Percentiles rank a stretch among this genome's conserved stretches.
These are phyloP conservation scores for Aspergillus unguis DNA, from an alignment of 2,329 filamentous ascomycete species.

Conservation along the genomic window DNA sequence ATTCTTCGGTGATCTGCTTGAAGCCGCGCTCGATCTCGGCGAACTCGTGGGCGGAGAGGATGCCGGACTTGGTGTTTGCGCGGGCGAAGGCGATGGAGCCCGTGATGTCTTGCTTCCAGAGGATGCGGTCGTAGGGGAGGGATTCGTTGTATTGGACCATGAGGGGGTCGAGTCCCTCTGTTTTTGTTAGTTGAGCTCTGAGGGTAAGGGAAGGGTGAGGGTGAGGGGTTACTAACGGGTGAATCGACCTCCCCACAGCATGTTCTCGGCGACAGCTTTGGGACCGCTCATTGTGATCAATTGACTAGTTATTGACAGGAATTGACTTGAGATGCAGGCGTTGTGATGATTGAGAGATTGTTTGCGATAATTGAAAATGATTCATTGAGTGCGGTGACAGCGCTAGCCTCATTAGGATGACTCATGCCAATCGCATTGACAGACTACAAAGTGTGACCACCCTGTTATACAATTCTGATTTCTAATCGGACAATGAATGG, in stretches of 20 bases:
- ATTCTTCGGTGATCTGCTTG: slow-evolving; percentile 50
- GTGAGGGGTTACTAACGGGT: slow-evolving; percentile 45
- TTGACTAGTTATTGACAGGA: not conserved
- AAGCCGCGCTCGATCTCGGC: slow-evolving; percentile 70
- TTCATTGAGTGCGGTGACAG: slow-evolving; percentile 6
- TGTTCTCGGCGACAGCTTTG: slow-evolving; percentile 45
- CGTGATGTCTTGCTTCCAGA: slow-evolving; percentile 76
- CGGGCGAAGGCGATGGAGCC: slow-evolving; percentile 79
- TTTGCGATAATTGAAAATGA: slow-evolving; percentile 9
- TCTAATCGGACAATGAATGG: too few species aligned
- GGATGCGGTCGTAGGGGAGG: slow-evolving; percentile 72
- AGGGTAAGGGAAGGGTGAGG: slow-evolving; percentile 5
- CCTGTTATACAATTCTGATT: too few species aligned
- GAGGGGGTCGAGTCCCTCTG: slow-evolving; percentile 76
- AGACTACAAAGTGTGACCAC: too few species aligned
- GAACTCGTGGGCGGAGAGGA: slow-evolving; percentile 72
- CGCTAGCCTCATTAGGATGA: slow-evolving; percentile 11
- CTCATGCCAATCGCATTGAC: not conserved
- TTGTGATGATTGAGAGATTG: slow-evolving; percentile 1
- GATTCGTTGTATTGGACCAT: slow-evolving; percentile 84
- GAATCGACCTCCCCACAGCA: slow-evolving; percentile 62
- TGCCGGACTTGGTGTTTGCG: slow-evolving; percentile 71
- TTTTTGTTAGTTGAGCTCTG: slow-evolving; percentile 22
- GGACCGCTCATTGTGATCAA: slow-evolving; percentile 33
- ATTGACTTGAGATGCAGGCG: slow-evolving; percentile 6